These are phyloP conservation scores for Candida xiaguanensis DNA, from an alignment of 805 yeast species.

Conservation along the genomic window DNA sequence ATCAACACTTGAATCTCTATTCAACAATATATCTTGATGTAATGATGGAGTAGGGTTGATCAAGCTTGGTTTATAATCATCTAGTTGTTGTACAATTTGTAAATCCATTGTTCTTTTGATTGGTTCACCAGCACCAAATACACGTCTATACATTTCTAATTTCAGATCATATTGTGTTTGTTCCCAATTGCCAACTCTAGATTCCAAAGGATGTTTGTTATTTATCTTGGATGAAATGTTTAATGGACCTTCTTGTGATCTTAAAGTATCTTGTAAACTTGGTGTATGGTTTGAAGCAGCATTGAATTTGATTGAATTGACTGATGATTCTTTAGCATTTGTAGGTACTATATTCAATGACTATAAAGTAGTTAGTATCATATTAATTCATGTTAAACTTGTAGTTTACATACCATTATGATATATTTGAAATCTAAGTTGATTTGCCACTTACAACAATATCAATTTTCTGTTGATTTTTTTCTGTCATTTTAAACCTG, in stretches of 20 bases:
- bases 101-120: constrained; percentile 89
- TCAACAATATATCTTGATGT: constrained; percentile 74
- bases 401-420: constrained; percentile 8
- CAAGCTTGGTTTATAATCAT: constrained; percentile 64
- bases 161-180: constrained; percentile 63
- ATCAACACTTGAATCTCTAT: constrained; percentile 73
- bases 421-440: background rate
- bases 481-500: background rate
- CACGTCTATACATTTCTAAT: constrained; percentile 73
- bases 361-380: constrained; percentile 17
- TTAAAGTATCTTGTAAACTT: constrained; percentile 64
- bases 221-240: constrained; percentile 60
- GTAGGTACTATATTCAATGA: constrained; percentile 57
- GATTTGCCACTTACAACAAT: background rate
- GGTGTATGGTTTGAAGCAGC: constrained; percentile 64
- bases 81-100: constrained; percentile 63
- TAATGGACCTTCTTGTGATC: constrained; percentile 62
- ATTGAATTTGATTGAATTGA: constrained; percentile 51
- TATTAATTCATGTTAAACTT: background rate
- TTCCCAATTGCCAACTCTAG: constrained; percentile 77
- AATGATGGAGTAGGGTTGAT: constrained; percentile 57
- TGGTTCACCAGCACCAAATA: constrained; percentile 93
- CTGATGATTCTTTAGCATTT: constrained; percentile 38
- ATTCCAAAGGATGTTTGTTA: constrained; percentile 82
- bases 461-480: background rate